Percentiles rank a stretch among this genome's conserved stretches.
Conservation (phyloP, 169 alveolate species). For the Theileria orientalis region DNA sequence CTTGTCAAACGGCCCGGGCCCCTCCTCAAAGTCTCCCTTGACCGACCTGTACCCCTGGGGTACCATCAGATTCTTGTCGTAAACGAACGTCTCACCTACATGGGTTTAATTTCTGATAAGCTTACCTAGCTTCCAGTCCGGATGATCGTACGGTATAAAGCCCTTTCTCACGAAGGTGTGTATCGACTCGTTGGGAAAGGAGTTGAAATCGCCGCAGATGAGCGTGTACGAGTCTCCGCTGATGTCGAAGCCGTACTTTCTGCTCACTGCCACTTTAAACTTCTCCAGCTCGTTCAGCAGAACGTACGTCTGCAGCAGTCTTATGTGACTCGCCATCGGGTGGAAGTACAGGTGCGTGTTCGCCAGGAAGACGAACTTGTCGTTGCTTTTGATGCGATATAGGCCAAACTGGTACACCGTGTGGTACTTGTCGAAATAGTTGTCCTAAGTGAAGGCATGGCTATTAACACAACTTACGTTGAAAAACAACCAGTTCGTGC, state of each 20-base stretch:
- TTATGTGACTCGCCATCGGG: constrained; percentile 57
- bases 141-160: constrained; percentile 44
- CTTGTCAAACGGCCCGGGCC: neutral
- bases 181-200: constrained; percentile 38
- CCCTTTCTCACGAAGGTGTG: constrained; percentile 42
- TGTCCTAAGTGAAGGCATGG: neutral
- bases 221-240: constrained; percentile 28
- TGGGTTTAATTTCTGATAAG: constrained; percentile 9
- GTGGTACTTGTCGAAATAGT: constrained; percentile 54
- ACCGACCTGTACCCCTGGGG: neutral
- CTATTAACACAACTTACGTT: neutral
- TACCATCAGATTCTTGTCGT: constrained; percentile 3
- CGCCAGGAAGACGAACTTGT: constrained; percentile 40
- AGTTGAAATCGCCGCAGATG: constrained; percentile 62
- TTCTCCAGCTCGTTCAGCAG: constrained; percentile 45
- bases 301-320: constrained; percentile 56
- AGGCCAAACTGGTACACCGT: constrained; percentile 57
- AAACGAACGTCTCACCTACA: constrained; percentile 19
- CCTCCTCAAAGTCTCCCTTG: neutral
- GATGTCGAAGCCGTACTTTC: constrained; percentile 27
- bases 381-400: constrained; percentile 11
- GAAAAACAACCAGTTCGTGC: constrained; percentile 42
- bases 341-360: constrained; percentile 62
- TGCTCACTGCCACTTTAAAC: constrained; percentile 17
- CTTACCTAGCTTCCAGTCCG: constrained; percentile 43